Evolutionary conservation across 2,329 filamentous ascomycete genomes (phyloP).

Genomic region (Neofusicoccum sp.): DNA sequence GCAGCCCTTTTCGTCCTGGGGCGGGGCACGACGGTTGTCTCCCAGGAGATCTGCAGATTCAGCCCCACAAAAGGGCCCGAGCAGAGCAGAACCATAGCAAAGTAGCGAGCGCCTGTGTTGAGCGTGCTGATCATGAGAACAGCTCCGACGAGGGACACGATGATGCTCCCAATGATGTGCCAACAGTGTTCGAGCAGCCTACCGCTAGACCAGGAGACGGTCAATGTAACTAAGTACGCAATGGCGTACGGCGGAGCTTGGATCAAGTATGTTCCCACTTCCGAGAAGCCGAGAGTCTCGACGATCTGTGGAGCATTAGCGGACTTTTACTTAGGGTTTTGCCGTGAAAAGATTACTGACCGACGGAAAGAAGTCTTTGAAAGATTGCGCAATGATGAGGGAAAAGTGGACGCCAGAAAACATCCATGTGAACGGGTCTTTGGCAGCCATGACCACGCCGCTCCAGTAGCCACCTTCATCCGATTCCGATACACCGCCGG

Average conservation of each 20-base stretch:
- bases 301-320: not conserved
- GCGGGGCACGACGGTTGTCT: slow-evolving; percentile 42
- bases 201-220: slow-evolving; percentile 29
- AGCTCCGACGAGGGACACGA: slow-evolving; percentile 1
- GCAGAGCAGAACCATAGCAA: slow-evolving; percentile 31
- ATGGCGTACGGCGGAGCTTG: slow-evolving; percentile 29
- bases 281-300: not conserved
- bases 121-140: slow-evolving; percentile 31
- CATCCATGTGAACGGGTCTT: slow-evolving; percentile 42
- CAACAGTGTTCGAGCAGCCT: slow-evolving; percentile 31
- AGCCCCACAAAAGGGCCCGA: slow-evolving; percentile 40
- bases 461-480: slow-evolving; percentile 38
- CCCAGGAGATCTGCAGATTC: slow-evolving; percentile 44
- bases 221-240: slow-evolving; percentile 28
- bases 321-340: too few species aligned
- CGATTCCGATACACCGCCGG: slow-evolving; percentile 21
- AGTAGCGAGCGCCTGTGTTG: slow-evolving; percentile 32
- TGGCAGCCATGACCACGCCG: slow-evolving; percentile 39
- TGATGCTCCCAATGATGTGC: slow-evolving; percentile 20
- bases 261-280: slow-evolving; percentile 16
- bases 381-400: slow-evolving; percentile 32
- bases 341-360: slow-evolving; percentile 18
- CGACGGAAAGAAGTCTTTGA: slow-evolving; percentile 36
- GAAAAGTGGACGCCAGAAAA: slow-evolving; percentile 43
- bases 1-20: slow-evolving; percentile 44